A percentile compares a stretch with the other conserved stretches of the same genome.
Evolutionary conservation across 768 basidiomycete genomes (phyloP).

Genomic region (Boletus huronensis): DNA sequence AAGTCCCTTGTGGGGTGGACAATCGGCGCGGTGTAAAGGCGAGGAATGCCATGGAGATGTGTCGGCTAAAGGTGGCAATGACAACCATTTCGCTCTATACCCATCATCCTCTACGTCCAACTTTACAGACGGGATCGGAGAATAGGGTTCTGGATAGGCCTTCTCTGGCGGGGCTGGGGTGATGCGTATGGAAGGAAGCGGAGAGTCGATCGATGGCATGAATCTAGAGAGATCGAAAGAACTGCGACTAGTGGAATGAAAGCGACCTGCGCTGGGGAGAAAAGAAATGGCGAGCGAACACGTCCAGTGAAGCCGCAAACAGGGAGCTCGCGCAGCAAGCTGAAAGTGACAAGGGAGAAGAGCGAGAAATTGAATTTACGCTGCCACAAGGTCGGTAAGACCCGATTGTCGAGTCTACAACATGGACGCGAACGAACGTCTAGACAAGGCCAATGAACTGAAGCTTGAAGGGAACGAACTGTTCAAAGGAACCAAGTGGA

Average conservation of each 20-base stretch:
- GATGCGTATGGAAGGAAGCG: conserved; percentile 67
- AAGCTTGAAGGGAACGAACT: conserved; percentile 75
- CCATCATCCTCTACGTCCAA: conserved; percentile 41
- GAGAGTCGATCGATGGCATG: conserved; percentile 42
- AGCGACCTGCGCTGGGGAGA: conserved; percentile 53
- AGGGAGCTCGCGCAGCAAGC: conserved; percentile 16
- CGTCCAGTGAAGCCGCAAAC: neutral
- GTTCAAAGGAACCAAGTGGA: conserved; percentile 66
- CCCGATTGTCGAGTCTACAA: neutral
- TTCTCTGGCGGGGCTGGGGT: conserved; percentile 63
- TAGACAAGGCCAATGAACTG: conserved; percentile 53
- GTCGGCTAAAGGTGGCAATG: conserved; percentile 39
- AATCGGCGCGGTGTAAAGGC: conserved; percentile 45
- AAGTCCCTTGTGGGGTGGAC: conserved; percentile 48
- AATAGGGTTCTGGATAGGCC: conserved; percentile 50
- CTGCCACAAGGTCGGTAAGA: too few relatives aligned
- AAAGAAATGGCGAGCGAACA: conserved; percentile 13
- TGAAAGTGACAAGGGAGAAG: neutral
- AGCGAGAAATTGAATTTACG: too few relatives aligned
- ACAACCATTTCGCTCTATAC: conserved; percentile 56
- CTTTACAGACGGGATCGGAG: conserved; percentile 49
- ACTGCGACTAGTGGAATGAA: conserved; percentile 5
- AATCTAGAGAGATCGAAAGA: conserved; percentile 16
- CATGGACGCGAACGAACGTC: conserved; percentile 35
- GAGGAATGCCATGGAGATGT: conserved; percentile 40